Base-by-base conservation (phyloP, 495 filamentous ascomycete species). In the Aspergillus olivimuriae region DNA sequence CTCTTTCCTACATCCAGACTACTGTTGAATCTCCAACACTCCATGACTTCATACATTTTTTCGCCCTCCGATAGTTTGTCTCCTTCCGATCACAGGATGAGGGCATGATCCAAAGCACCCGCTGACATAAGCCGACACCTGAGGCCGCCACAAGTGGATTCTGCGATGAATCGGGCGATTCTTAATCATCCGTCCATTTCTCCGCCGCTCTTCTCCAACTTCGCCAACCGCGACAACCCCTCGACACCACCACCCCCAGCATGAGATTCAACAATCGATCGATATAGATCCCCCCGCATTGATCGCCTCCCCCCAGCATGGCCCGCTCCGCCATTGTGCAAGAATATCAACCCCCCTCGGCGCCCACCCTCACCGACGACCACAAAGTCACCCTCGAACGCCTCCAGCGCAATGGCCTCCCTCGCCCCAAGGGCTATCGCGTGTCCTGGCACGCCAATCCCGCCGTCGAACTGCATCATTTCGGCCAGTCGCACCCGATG, bases 371-470 rank as follows among this genome's bases (percentile, higher is more conserved):
- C 58, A 62, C 66, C 55, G 38, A 82, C 71, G 72, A 80, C 72
- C 63, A 76, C 57, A 76, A 84, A 62, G 79, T 85, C 58, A 74
- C 78, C 49, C 62, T 73, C 41, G 75, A 83, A 56, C 82, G 84
- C 24, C 24, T 28, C 24, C 73, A 84, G 45, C 73, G 79, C 47
- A 83, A 87, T 72, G 79, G 78, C 58, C 87, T 95, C 51, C 71
- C 75, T 30, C 77, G 80, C 5, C 89, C 89, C 0, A 75, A 84
- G 55, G 89, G 88, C 60, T 86, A 88, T 60, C 86, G 66, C n/a
- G 90, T 98, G n/a, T 97, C 92, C 31, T 97, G 86, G 73, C 92
- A 98, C 63, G 86, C 87, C 58, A 95, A 95, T 59, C 82, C 89
- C n/a, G 79, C 86, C 39, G 92, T 96, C 61, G 92, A 98, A 68